A percentile compares a stretch with the other conserved stretches of the same genome.
Conservation (phyloP, 179 eudicot species). For the Carnegiea gigantea region DNA sequence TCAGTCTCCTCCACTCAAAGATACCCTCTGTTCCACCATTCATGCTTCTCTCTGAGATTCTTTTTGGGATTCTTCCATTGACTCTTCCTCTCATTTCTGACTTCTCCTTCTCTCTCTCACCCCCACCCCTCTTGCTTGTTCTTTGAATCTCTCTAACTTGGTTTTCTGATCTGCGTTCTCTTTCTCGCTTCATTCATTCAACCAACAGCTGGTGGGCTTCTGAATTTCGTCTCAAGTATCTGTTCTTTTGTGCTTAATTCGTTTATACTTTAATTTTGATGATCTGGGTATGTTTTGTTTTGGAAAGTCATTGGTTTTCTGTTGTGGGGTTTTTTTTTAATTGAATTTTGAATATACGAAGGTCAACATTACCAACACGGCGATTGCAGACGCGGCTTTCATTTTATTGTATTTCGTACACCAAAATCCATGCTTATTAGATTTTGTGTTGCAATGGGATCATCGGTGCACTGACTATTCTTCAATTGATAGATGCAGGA, state of each 20-base stretch:
- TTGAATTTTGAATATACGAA: not conserved
- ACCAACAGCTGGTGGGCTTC: slow-evolving; percentile 17
- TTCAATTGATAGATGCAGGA: not conserved
- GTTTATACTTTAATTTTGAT: not conserved
- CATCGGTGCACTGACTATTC: not conserved
- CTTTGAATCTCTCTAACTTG: slow-evolving; percentile 1
- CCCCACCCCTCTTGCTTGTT: slow-evolving; percentile 1
- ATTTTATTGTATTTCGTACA: not conserved
- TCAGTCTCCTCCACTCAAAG: slow-evolving; percentile 20
- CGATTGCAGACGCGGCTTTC: not conserved
- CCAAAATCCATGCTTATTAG: not conserved
- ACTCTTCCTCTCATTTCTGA: slow-evolving; percentile 14
- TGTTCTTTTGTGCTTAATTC: not conserved
- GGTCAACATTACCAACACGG: not conserved
- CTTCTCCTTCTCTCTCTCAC: slow-evolving; percentile 10
- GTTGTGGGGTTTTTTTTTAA: not conserved
- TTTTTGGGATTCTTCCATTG: slow-evolving; percentile 7
- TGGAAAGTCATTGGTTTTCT: not conserved
- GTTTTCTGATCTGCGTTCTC: slow-evolving; percentile 18
- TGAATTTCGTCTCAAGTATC: slow-evolving; percentile 1
- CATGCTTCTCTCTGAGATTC: not conserved
- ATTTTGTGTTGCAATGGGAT: not conserved
- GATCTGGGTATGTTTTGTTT: slow-evolving; percentile 7
- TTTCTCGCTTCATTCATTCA: not conserved
- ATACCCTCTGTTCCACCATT: slow-evolving; percentile 14